Base-by-base conservation (phyloP, 805 yeast species). In the Candida taoyuanica region DNA sequence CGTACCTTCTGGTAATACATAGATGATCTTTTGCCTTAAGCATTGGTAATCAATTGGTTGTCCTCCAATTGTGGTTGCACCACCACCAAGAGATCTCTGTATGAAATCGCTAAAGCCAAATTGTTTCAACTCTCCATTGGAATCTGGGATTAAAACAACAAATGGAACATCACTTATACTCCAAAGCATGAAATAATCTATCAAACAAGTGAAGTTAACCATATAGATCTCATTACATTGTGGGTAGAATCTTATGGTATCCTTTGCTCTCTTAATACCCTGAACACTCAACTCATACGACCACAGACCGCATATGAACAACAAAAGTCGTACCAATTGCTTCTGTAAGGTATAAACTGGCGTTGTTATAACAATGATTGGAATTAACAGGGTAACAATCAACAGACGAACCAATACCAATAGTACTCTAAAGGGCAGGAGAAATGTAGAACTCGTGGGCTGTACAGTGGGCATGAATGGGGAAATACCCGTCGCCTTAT, bases 401-500 rank as follows among this genome's bases (percentile, higher is more conserved):
- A n/a, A 5, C 11, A 23, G 12, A 7, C 40, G 27, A 16, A 20
- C 26, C 2, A 28, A 3, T 2, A 19, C 17, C 19, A 39, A 33
- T 4, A 26, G 7, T 8, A 13, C 15, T 14, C 17, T 31, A 9
- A 39, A 11, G 11, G 39, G 43, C n/a, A 34, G 9, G n/a, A 31
- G 9, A 11, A 25, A 21, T 12, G 14, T 5, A 7, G 43, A 28
- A 6, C 28, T 15, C 16, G 17, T 3, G 5, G 32, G 4, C 8
- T 18, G 30, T 28, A 25, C 33, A 0, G 57, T 48, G 1, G 95
- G 95, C 63, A 83, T 66, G 49, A 86, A 87, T 3, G 96, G 96
- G 0, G 95, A 81, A 25, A 88, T 84, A n/a, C 96, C 96, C 1
- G 96, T 88, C 5, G 91, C 93, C 45, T 79, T 84, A 56, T 87